Evolutionary conservation across 805 yeast genomes (phyloP), one percentile per base, ranked within the genome.

Genomic region (Hanseniaspora vineae): DNA sequence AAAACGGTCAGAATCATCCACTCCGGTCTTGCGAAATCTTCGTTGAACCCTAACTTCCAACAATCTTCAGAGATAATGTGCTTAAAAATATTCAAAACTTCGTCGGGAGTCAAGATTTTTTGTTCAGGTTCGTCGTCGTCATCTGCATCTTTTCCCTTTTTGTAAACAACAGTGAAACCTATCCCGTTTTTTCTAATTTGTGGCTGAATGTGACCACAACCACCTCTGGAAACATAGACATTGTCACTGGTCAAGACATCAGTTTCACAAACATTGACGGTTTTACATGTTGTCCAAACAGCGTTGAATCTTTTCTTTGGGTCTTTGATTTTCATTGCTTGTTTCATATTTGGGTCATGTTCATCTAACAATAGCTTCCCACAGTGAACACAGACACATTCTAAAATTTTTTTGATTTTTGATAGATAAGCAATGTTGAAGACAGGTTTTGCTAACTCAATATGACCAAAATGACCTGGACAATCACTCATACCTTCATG

Each of bases 401-500:
- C 98, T 65, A 96, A 84, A 37, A 87, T 85, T 65, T 92, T 92
- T 64, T 92, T 92, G 60, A 92, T 90, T 63, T 86, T 90, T 44
- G 94, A 77, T 59, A 92, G 80, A 66, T 87, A 92, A 44, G 96
- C 98, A 65, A 92, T 87, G 66, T 92, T 98, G 69, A 92, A 92
- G 37, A 92, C 99, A 13, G 99, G 98, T 64, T 90, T 92, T 35
- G 98, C 97, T 54, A 92, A 74, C 64, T 92, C 99, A 52, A 92
- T 92, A 62, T 92, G 99, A 56, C 99, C 99, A 68, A 92, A 92
- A 70, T 92, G 99, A 51, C 99, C 99, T 0, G 97, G 97, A 68
- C 99, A 92, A 65, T 92, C 97, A 51, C 90, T 86, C 97, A 92
- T 92, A 58, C 90, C 96, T 66, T 92, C 99, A 59, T 96, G 95